Base-by-base conservation (phyloP, 495 filamentous ascomycete species). In the Lepraria neglecta region DNA sequence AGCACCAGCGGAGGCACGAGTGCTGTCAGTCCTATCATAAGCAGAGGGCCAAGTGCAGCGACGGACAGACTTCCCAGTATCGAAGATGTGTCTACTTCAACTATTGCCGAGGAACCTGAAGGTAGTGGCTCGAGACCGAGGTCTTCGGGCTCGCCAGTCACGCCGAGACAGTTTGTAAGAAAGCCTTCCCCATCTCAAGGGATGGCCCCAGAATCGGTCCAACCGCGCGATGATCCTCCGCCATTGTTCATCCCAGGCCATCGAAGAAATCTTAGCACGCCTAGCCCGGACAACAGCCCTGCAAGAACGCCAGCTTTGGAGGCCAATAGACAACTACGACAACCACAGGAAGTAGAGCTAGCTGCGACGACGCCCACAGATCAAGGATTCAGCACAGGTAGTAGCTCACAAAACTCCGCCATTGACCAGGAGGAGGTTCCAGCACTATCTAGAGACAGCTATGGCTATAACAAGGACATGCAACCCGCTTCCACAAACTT, bases 11-110 rank as follows among this genome's bases (percentile, higher is more conserved):
- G 81, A 55, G 82, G 84, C 58, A 88, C 86, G 0, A 78, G 83
- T 57, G 76, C 74, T 27, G 85, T 90, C 61, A 87, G 84, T 65
- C 87, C 87, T 2, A 89, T 90, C 48, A 87, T 89, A 57, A 77
- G 80, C 60, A 71, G 75, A 53, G 76, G 76, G 19, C 74, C 80
- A 27, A 77, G 76, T 64, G 65, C 68, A 31, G 67, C 71, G 50
- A 66, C 66, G 56, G 67, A 72, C 28, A 48, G 47, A 30, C 48
- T 59, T 51, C 74, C 71, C 55, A 68, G 59, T 31, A 53, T 61
- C 30, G 69, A 67, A 21, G 76, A 81, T 50, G 70, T 71, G 47
- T 75, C 75, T 43, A 84, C 83, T 0, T 80, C 82, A 11, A 80
- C 80, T 0, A 86, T 87, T 64, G 69, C 72, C 9, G 84, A 87